A percentile compares a stretch with the other conserved stretches of the same genome.
phyloP scores from a whole-genome alignment of 768 basidiomycete genomes.

The Pleurotus djamor region DNA sequence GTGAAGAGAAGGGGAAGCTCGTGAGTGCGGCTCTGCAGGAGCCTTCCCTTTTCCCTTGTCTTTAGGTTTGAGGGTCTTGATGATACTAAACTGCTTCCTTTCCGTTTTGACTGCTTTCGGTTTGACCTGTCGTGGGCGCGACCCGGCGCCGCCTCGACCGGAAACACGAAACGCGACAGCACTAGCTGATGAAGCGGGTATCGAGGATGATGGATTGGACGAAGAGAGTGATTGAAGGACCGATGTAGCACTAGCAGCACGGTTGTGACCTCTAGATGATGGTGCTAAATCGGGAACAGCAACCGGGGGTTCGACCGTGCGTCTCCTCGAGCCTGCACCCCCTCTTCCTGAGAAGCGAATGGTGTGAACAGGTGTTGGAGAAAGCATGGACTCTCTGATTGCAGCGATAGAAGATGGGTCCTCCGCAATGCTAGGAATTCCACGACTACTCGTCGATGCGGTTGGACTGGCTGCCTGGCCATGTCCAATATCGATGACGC shows the following conservation, averaged over 20 bases:
- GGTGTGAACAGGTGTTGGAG: neutral
- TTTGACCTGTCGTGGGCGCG: conserved; percentile 1
- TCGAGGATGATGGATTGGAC: neutral
- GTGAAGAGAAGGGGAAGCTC: neutral
- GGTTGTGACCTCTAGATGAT: neutral
- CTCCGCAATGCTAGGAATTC: neutral
- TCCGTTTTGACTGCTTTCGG: neutral
- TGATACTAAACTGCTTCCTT: neutral
- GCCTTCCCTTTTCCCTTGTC: neutral
- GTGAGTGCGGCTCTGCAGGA: neutral
- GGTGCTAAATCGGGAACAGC: neutral
- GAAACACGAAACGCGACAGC: neutral
- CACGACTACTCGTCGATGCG: neutral
- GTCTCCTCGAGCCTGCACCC: neutral
- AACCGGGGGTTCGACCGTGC: neutral
- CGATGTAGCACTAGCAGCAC: neutral
- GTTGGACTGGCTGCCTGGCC: neutral
- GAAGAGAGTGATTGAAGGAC: neutral
- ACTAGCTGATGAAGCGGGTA: neutral
- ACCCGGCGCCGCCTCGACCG: neutral
- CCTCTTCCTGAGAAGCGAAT: conserved; percentile 3
- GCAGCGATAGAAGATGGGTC: neutral
- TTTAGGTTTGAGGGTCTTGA: neutral
- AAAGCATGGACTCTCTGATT: neutral
- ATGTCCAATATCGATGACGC: neutral